These are phyloP conservation scores for Phytopythium cucurbitacearum DNA, from an alignment of 352 stramenopile species.

Conservation along the genomic window DNA sequence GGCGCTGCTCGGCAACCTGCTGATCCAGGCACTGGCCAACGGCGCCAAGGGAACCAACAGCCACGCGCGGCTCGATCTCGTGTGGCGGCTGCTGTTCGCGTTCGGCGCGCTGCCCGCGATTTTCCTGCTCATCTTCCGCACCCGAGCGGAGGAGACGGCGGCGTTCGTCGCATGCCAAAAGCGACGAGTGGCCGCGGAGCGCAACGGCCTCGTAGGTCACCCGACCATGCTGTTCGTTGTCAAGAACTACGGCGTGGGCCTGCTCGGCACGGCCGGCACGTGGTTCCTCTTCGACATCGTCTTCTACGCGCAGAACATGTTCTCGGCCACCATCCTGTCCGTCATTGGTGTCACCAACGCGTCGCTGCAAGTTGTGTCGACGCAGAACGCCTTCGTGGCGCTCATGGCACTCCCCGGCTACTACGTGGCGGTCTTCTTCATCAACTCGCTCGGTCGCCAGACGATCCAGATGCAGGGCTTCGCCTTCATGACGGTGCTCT, in stretches of 20 bases:
- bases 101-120: slow-evolving; percentile 58
- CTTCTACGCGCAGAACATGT: slow-evolving; percentile 82
- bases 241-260: slow-evolving; percentile 37
- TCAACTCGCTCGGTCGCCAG: slow-evolving; percentile 72
- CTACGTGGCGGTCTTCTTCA: slow-evolving; percentile 75
- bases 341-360: slow-evolving; percentile 50
- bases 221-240: slow-evolving; percentile 36
- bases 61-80: slow-evolving; percentile 36
- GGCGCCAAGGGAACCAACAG: slow-evolving; percentile 31
- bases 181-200: slow-evolving; percentile 4
- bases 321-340: slow-evolving; percentile 64
- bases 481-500: slow-evolving; percentile 57
- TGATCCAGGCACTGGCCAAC: slow-evolving; percentile 39
- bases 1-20: slow-evolving; percentile 52
- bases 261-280: slow-evolving; percentile 67
- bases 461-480: slow-evolving; percentile 79
- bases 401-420: slow-evolving; percentile 78
- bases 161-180: slow-evolving; percentile 11
- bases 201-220: not conserved
- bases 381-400: slow-evolving; percentile 55
- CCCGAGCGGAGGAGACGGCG: slow-evolving; percentile 57
- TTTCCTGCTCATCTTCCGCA: slow-evolving; percentile 59
- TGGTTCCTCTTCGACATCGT: slow-evolving; percentile 89
- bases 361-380: slow-evolving; percentile 51
- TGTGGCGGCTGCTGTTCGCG: slow-evolving; percentile 61